Evolutionary conservation across 345 rosid genomes (phyloP), one percentile per base, ranked within the genome.

Genomic region (Brassica napus): DNA sequence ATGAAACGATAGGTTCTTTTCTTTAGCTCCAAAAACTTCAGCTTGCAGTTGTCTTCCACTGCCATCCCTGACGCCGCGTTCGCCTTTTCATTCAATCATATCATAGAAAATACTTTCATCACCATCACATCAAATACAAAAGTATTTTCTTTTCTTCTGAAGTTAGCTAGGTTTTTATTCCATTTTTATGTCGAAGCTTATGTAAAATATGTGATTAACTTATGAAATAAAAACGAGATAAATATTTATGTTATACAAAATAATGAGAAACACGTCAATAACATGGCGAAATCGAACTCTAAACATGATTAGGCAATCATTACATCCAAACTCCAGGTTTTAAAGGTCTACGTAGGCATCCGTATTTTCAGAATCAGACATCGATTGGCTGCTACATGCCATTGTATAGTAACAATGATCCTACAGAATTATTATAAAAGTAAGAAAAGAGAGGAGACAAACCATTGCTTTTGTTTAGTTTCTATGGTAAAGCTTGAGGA

Each of bases 21-120:
- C 75, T 91, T 89, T 34, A 91, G 85, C 67, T 91, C 96, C 80
- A 79, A 70, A 79, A 91, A 91, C 79, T 81, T 91, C 14, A 83
- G 85, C 86, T 89, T 91, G 85, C 96, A 91, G 8, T 89, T 88
- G 39, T 91, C 96, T n/a, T 84, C 54, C 83, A 89, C 95, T 10
- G 90, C 91, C 93, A 91, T 89, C 65, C 93, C 95, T 1, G 95
- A 91, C 4, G 88, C 77, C 26, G 93, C 82, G 80, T 91, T 91
- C 61, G 95, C 91, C 95, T 90, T 49, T 12, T 39, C 34, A 31
- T 34, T 73, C 77, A 60, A 26, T 32, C 49, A 55, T 2, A 3
- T 31, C 30, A 69, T 54, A 2, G n/a, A 34, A 9, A 71, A 21
- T 21, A 21, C 23, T 21, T 58, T 4, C 54, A 60, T 59, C 26